Base-by-base conservation (phyloP, 352 stramenopile genomes). In the Phytopythium kandeliae region DNA sequence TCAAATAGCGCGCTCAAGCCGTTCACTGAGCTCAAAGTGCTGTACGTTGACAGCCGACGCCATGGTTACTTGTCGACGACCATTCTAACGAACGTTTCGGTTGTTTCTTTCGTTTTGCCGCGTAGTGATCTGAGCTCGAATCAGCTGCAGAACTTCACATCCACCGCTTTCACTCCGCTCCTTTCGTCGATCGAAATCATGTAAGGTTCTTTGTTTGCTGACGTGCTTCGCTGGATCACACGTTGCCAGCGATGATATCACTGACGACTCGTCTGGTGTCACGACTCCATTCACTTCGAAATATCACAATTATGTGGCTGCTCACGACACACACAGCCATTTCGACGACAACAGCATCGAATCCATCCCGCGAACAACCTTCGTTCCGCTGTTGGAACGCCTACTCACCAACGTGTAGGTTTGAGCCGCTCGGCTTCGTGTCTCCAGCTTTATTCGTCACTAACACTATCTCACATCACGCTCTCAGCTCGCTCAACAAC, bases 331-430 rank as follows among this genome's bases (percentile, higher is more conserved):
- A 35, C 15, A 17, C 42, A 85, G 77, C 40, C 69, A 81, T 44
- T 69, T 86, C 30, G 67, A 85, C 48, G 70, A 75, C 38, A 88
- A 86, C 44, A 53, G 64, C 15, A 85, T 88, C 48, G 66, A 57
- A 16, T 83, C 71, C 0, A 78, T 88, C 11, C 74, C 76, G 5
- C 73, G 66, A 17, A 85, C 74, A 0, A 71, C 68, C 8, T 84
- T 88, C 43, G 44, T 79, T 11, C 46, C 57, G 2, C 56, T 88
- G 4, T 55, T 85, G 13, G 63, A 65, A 21, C 65, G 65, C 13
- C 54, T 71, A 0, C 67, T 67, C 16, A 79, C 60, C 11, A 75
- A 78, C 45, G 58, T 88, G 71, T 86, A 67, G 43, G 74, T 43
- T 33, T 33, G 12, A 2, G 10, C 22, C 7, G 4, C 1, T 6